A percentile compares a stretch with the other conserved stretches of the same genome.
phyloP scores from a whole-genome alignment of 1,284 basidiomycete species.

The Takashimella tepidaria region DNA sequence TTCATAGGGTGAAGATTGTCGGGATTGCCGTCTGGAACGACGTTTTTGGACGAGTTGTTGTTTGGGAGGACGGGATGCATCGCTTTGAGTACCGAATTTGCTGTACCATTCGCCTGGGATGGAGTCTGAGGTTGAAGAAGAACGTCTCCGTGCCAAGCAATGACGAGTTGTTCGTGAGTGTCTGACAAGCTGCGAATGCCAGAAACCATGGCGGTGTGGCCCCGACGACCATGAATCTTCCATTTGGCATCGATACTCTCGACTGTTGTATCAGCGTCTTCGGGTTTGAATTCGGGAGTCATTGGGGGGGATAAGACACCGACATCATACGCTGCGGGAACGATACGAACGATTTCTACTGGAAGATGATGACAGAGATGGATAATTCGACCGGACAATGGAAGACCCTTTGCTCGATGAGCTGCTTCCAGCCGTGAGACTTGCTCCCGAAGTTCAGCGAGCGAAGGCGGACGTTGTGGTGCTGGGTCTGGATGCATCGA shows the following conservation, averaged over 20 bases:
- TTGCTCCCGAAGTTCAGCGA: conserved; percentile 47
- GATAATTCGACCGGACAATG: conserved; percentile 75
- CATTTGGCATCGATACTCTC: conserved; percentile 53
- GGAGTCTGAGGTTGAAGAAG: conserved; percentile 35
- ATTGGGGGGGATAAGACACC: conserved; percentile 37
- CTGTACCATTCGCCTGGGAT: conserved; percentile 11
- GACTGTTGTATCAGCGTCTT: conserved; percentile 31
- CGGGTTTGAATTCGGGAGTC: conserved; percentile 47
- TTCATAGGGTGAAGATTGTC: neutral
- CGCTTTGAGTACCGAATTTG: conserved; percentile 5
- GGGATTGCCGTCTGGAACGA: neutral
- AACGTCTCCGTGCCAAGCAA: conserved; percentile 93
- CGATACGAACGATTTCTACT: conserved; percentile 43
- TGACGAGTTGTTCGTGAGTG: conserved; percentile 81
- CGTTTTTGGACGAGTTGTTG: conserved; percentile 3
- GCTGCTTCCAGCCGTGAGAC: conserved; percentile 60
- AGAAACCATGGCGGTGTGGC: conserved; percentile 91
- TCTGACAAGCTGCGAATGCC: conserved; percentile 79
- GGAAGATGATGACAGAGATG: conserved; percentile 61
- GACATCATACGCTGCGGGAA: conserved; percentile 16
- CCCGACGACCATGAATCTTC: conserved; percentile 74
- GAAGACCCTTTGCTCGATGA: conserved; percentile 62
- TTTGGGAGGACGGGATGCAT: conserved; percentile 3
- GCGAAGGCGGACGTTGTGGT: conserved; percentile 37
- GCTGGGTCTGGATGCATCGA: conserved; percentile 47